Evolutionary conservation across 2,329 filamentous ascomycete species (phyloP), one percentile per base, ranked within the genome.

Genomic region (Aureobasidium mangrovei): DNA sequence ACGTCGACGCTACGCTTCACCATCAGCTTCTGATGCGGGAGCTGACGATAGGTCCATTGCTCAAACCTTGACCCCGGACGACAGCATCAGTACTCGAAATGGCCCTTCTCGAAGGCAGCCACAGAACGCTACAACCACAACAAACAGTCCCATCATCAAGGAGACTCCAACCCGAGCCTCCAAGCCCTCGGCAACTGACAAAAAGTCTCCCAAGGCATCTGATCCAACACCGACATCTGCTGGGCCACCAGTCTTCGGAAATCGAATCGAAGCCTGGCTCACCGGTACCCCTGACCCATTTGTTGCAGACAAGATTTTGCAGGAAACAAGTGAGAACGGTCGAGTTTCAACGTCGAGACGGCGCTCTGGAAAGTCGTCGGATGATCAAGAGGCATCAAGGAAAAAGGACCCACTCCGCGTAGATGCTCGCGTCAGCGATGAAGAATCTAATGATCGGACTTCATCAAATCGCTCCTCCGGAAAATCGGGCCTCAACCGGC

Each of bases 221-320:
- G 7, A 40, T 10, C 38, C n/a, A 35, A 53, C 8, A 7, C 28
- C 32, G 12, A 18, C 10, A n/a, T 18, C 38, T 3, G 10, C 47
- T 4, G 2, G 31, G 29, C 64, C 71, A 24, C 74, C 74, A 43
- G 70, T 75, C 10, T 73, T 74, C 54, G 72, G 69, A 24, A 75
- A 63, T 51, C 79, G 79, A 45, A 77, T 85, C 28, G 78, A 84
- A 65, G 78, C 80, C 46, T 85, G 82, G 82, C 73, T 85, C 4
- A 75, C 75, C 2, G 71, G 70, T 51, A 80, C 78, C 2, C 72
- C 76, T 7, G 78, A 82, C 64, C 77, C 78, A 2, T 79, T 81
- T 56, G 57, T 74, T 45, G 76, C 78, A n/a, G 64, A 42, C 27
- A 12, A 38, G 8, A 7, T 12, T 43, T 4, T 26, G 9, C 39